Evolutionary conservation across 768 basidiomycete species (phyloP).

Genomic region (Rhodotorula paludigena): DNA sequence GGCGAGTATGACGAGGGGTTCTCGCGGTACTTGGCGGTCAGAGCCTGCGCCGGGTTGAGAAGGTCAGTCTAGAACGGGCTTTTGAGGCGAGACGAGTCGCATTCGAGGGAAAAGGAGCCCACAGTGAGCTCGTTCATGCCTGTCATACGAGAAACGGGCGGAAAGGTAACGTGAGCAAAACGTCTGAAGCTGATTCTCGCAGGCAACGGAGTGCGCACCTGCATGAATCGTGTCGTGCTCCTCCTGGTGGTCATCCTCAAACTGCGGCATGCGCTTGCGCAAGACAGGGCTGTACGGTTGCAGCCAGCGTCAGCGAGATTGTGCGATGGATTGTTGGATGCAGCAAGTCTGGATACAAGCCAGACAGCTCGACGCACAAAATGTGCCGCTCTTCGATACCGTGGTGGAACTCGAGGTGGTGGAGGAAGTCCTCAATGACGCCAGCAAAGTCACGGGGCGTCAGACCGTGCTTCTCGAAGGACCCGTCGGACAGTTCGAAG

Average conservation of each 20-base stretch:
- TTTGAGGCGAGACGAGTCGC: neutral
- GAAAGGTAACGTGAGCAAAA: neutral
- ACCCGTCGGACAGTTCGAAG: conserved; percentile 71
- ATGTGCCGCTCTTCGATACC: conserved; percentile 41
- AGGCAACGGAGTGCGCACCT: conserved; percentile 37
- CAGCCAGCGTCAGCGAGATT: too few species aligned
- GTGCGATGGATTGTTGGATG: rapidly evolving
- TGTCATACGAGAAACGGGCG: neutral
- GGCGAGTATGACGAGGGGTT: conserved; percentile 43
- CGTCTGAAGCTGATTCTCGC: neutral
- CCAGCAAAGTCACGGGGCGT: conserved; percentile 15
- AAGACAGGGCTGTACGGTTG: conserved; percentile 40
- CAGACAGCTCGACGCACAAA: neutral
- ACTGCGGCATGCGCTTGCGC: conserved; percentile 48
- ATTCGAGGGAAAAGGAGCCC: too few species aligned
- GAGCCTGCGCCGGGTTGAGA: neutral
- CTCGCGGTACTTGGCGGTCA: conserved; percentile 32
- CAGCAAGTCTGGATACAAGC: too few species aligned
- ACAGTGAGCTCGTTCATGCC: conserved; percentile 26
- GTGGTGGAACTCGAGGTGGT: conserved; percentile 20
- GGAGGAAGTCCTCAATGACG: conserved; percentile 16
- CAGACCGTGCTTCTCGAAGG: conserved; percentile 60
- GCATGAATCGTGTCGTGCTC: conserved; percentile 47
- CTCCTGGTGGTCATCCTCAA: conserved; percentile 46
- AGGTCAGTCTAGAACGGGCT: neutral